A percentile compares a stretch with the other conserved stretches of the same genome.
These are phyloP conservation scores for Teratosphaeria nubilosa DNA, from an alignment of 2,329 filamentous ascomycete genomes.

Conservation along the genomic window DNA sequence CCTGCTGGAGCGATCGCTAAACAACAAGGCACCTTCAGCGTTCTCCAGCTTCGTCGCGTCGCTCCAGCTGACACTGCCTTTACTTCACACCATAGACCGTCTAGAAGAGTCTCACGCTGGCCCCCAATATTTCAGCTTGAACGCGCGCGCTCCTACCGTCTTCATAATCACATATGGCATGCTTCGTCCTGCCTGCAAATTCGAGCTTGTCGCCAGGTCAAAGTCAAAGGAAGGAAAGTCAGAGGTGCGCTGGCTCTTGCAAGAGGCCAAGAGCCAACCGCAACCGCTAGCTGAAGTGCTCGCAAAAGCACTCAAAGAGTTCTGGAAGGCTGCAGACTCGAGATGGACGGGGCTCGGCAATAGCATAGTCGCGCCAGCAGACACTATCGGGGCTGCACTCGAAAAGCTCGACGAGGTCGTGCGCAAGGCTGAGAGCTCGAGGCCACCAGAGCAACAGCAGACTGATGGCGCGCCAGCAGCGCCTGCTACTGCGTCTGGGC, in stretches of 20 bases:
- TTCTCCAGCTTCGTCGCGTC: slow-evolving; percentile 49
- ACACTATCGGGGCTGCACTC: slow-evolving; percentile 28
- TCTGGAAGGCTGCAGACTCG: slow-evolving; percentile 23
- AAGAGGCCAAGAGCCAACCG: slow-evolving; percentile 12
- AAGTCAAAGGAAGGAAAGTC: slow-evolving; percentile 10
- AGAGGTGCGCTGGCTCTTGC: slow-evolving; percentile 26
- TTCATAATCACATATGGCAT: slow-evolving; percentile 32
- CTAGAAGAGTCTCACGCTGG: slow-evolving; percentile 39
- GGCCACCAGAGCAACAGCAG: background rate
- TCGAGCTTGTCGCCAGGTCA: slow-evolving; percentile 27
- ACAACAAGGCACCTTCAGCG: slow-evolving; percentile 43
- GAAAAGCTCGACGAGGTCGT: slow-evolving; percentile 29
- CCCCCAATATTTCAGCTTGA: slow-evolving; percentile 14
- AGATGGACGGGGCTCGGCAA: slow-evolving; percentile 30
- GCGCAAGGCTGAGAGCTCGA: background rate
- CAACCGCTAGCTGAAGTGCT: slow-evolving; percentile 17
- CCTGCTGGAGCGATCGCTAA: slow-evolving; percentile 33
- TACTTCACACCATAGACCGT: slow-evolving; percentile 51
- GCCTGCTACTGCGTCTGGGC: background rate
- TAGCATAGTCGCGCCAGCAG: slow-evolving; percentile 27
- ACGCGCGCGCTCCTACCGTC: slow-evolving; percentile 25
- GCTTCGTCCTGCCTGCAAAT: slow-evolving; percentile 26
- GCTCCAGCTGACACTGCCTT: slow-evolving; percentile 50
- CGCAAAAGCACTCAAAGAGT: slow-evolving; percentile 22
- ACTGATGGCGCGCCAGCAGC: background rate